These are phyloP conservation scores for Orychophragmus violaceus DNA, from an alignment of 345 rosid genomes.

Conservation along the genomic window DNA sequence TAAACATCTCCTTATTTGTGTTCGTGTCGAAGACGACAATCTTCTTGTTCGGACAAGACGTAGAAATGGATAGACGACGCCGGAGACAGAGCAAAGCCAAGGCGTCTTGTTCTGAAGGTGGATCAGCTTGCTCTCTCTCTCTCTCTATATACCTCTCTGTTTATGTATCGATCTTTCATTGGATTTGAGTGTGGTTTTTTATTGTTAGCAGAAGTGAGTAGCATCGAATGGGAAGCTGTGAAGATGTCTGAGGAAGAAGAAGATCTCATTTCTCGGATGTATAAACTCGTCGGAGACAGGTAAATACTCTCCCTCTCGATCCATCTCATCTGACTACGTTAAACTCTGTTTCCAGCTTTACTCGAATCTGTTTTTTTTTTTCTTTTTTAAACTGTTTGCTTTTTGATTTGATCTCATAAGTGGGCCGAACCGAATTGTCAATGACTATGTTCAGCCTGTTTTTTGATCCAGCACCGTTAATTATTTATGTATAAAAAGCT, in stretches of 20 bases:
- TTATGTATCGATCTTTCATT: background rate
- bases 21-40: background rate
- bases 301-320: constrained; percentile 1
- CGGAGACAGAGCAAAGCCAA: constrained; percentile 55
- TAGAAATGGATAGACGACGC: constrained; percentile 58
- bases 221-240: constrained; percentile 83
- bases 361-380: background rate
- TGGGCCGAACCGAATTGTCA: background rate
- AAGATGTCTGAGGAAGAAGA: constrained; percentile 91
- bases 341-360: too few relatives aligned
- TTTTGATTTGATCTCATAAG: background rate
- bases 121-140: background rate
- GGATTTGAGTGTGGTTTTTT: background rate
- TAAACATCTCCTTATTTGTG: background rate
- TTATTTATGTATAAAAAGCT: background rate
- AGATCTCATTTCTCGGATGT: constrained; percentile 84
- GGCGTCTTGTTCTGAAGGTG: constrained; percentile 59
- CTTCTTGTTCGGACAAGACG: background rate
- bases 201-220: constrained; percentile 67
- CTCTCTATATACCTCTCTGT: background rate
- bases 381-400: background rate
- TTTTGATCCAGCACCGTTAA: background rate
- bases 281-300: constrained; percentile 87
- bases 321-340: background rate
- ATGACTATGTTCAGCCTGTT: background rate